Conservation (phyloP, 129 eudicot genomes). For the Tagetes erecta region DNA sequence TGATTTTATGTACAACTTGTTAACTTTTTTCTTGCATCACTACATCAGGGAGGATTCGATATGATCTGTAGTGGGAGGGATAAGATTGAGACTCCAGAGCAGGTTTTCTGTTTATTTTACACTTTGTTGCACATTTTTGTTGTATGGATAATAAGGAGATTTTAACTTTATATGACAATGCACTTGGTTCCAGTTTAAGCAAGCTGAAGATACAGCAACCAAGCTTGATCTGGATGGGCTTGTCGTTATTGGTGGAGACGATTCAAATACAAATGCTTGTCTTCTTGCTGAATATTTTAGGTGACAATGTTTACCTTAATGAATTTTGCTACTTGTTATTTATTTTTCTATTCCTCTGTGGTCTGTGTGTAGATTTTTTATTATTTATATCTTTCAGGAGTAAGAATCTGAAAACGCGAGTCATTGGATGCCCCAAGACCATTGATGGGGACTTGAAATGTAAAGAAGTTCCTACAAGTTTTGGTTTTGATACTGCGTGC, state of each 20-base stretch:
- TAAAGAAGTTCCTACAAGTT: conserved; percentile 96
- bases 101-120: conserved; percentile 38
- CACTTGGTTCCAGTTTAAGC: conserved; percentile 74
- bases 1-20: conserved; percentile 9
- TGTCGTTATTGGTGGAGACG: conserved; percentile 99
- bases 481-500: conserved; percentile 99
- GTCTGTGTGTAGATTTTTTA: not conserved
- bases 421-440: conserved; percentile 97
- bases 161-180: not conserved
- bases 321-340: not conserved
- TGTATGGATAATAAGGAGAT: not conserved
- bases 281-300: conserved; percentile 96
- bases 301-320: conserved; percentile 27
- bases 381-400: conserved; percentile 50
- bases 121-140: not conserved
- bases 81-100: conserved; percentile 95
- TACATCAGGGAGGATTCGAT: conserved; percentile 84
- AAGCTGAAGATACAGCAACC: conserved; percentile 89
- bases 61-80: conserved; percentile 96
- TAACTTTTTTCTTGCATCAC: conserved; percentile 6
- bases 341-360: not conserved
- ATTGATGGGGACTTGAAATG: conserved; percentile 98
- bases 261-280: conserved; percentile 98
- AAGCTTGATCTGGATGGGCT: conserved; percentile 97
- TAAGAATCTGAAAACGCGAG: conserved; percentile 81